Base-by-base conservation (phyloP, 2,329 filamentous ascomycete species). In the Penicillium sp. region DNA sequence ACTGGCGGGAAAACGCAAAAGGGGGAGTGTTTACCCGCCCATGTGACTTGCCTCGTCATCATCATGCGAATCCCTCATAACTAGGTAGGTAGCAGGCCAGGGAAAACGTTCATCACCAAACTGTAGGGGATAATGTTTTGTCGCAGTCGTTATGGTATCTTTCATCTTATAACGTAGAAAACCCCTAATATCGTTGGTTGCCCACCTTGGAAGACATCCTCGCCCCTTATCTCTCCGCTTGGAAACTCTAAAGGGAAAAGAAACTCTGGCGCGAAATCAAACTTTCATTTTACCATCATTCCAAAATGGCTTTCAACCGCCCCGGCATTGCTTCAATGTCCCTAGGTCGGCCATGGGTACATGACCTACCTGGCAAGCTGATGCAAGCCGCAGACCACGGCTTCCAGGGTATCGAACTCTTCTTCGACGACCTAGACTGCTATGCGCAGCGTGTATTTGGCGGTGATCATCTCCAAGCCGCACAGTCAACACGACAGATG, bases 291-390 rank as follows among this genome's bases (percentile, higher is more conserved):
- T 21, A 44, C 44, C 8, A 34, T n/a, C 24, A 38, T 22, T 34
- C 24, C 34, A 53, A 48, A 48, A 66, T 64, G 61, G 49, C 50
- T 31, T 43, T 49, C 49, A 63, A 63, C 54, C 61, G 57, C 41
- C 77, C 84, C 56, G 84, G 77, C 34, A 89, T 91, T 62, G 82
- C 82, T 51, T 85, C 84, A 54, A 87, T 89, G 77, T 89, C 85
- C 43, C 76, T 91, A 1, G 86, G 87, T 37, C 81, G 84, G 37
- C 82, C 81, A 60, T 84, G 83, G 62, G 80, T 84, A 55, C 87
- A 91, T 66, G 72, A 75, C 26, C 74, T 91, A 21, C 67, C 75
- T 1, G 71, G 78, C 62, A 91, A 89, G 63, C 77, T 91, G 43
- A 75, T 82, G 62, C 78, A 82, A 70, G 86, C 86, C 9, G 72